These are phyloP conservation scores for Arctostaphylos glauca DNA, from an alignment of 148 eudicot genomes.

Conservation along the genomic window DNA sequence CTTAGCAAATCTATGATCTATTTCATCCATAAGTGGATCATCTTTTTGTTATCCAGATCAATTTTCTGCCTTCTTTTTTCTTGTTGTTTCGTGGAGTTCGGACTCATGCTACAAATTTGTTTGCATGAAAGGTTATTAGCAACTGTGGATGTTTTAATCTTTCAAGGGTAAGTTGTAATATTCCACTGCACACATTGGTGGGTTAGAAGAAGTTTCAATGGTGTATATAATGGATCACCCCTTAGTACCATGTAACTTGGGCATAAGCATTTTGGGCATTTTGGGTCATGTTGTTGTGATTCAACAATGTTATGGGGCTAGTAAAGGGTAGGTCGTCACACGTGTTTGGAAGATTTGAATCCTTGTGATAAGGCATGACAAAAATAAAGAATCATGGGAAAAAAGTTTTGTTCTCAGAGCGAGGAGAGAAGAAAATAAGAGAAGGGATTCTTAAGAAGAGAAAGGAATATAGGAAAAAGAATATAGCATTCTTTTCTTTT, in stretches of 20 bases:
- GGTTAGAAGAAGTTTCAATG: neutral
- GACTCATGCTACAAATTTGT: too few relatives aligned
- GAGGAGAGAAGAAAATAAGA: neutral
- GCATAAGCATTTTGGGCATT: neutral
- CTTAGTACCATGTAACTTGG: neutral
- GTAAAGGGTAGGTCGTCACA: neutral
- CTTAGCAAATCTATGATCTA: too few relatives aligned
- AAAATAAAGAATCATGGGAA: neutral
- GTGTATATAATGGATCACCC: neutral
- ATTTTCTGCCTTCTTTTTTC: too few relatives aligned
- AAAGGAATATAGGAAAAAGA: neutral
- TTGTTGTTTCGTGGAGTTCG: neutral
- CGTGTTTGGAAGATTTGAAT: neutral
- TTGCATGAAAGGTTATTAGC: too few relatives aligned
- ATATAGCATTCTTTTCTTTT: neutral
- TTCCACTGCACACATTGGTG: neutral
- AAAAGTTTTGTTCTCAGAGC: neutral
- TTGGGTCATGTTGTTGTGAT: too few relatives aligned
- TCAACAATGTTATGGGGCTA: neutral
- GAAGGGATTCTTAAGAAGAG: neutral
- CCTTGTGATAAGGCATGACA: neutral
- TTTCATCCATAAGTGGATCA: too few relatives aligned
- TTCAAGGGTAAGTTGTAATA: neutral
- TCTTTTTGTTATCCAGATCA: too few relatives aligned
- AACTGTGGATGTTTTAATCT: neutral